A percentile compares a stretch with the other conserved stretches of the same genome.
These are phyloP conservation scores for Sanghuangporus baumii DNA, from an alignment of 1,284 basidiomycete species.

Conservation along the genomic window DNA sequence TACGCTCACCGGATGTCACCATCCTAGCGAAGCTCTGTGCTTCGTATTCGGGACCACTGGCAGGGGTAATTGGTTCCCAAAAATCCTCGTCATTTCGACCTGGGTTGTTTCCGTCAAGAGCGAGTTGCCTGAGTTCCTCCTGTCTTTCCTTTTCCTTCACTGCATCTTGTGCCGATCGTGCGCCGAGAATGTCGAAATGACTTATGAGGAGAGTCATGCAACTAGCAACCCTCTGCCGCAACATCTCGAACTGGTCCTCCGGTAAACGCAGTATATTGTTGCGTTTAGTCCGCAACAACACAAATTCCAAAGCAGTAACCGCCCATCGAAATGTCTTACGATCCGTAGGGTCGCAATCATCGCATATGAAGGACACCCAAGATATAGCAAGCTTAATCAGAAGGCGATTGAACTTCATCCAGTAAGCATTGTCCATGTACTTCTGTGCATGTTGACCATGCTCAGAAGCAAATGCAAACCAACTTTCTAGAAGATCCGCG, in stretches of 20 bases:
- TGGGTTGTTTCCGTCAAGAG: slow-evolving; percentile 39
- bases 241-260: slow-evolving; percentile 82
- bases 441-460: slow-evolving; percentile 86
- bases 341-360: slow-evolving; percentile 95
- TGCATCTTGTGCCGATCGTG: slow-evolving; percentile 65
- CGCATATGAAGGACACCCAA: slow-evolving; percentile 98
- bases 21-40: slow-evolving; percentile 31
- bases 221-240: slow-evolving; percentile 89
- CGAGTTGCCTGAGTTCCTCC: slow-evolving; percentile 64
- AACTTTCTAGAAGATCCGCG: slow-evolving; percentile 91
- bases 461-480: slow-evolving; percentile 96
- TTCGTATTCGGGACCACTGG: slow-evolving; percentile 32
- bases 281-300: slow-evolving; percentile 83
- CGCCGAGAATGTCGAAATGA: slow-evolving; percentile 97
- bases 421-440: slow-evolving; percentile 73
- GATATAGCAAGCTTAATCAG: slow-evolving; percentile 88
- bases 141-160: slow-evolving; percentile 83
- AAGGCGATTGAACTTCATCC: slow-evolving; percentile 75
- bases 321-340: slow-evolving; percentile 98
- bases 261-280: slow-evolving; percentile 90
- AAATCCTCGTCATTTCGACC: slow-evolving; percentile 48
- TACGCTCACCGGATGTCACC: slow-evolving; percentile 45
- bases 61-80: slow-evolving; percentile 28
- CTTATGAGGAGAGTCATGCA: slow-evolving; percentile 96
- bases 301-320: slow-evolving; percentile 93